A percentile compares a stretch with the other conserved stretches of the same genome.
Evolutionary conservation across 768 basidiomycete genomes (phyloP).

Genomic region (Tylopilus sp.): DNA sequence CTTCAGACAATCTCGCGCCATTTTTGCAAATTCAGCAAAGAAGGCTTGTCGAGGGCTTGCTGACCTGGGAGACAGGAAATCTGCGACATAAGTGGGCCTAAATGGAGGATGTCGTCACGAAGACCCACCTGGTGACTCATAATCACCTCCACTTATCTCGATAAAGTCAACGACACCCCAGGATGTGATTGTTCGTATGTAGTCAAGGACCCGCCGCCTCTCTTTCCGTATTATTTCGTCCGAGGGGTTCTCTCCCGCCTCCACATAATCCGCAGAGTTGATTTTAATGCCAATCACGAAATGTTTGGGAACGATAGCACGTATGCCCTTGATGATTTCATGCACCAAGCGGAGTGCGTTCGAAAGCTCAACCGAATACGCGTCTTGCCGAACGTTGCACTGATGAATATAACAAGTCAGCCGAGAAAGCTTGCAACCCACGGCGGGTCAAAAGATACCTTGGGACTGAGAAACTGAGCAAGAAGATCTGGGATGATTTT

Average conservation of each 20-base stretch:
- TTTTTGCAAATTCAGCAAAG: slow-evolving; percentile 65
- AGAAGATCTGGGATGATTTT: slow-evolving; percentile 56
- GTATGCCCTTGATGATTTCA: slow-evolving; percentile 54
- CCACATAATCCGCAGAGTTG: slow-evolving; percentile 72
- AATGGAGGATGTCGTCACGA: background rate
- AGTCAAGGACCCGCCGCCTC: slow-evolving; percentile 46
- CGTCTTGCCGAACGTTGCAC: slow-evolving; percentile 58
- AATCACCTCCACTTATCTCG: slow-evolving; percentile 86
- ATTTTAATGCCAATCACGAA: slow-evolving; percentile 80
- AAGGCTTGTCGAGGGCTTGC: slow-evolving; percentile 58
- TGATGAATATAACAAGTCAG: slow-evolving; percentile 15
- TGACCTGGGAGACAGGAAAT: slow-evolving; percentile 36
- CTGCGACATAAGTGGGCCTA: slow-evolving; percentile 26
- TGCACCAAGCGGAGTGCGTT: slow-evolving; percentile 57
- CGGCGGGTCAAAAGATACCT: slow-evolving; percentile 38
- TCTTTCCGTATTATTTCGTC: slow-evolving; percentile 32
- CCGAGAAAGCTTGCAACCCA: slow-evolving; percentile 8
- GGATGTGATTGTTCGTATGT: slow-evolving; percentile 55
- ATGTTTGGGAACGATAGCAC: slow-evolving; percentile 45
- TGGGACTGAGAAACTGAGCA: slow-evolving; percentile 72
- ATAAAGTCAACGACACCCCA: slow-evolving; percentile 78
- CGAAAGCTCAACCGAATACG: slow-evolving; percentile 43
- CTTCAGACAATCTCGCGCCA: slow-evolving; percentile 47
- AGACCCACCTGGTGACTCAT: slow-evolving; percentile 66
- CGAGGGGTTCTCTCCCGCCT: slow-evolving; percentile 24